These are phyloP conservation scores for Blepharisma stoltei DNA, from an alignment of 73 alveolate genomes.

Conservation along the genomic window DNA sequence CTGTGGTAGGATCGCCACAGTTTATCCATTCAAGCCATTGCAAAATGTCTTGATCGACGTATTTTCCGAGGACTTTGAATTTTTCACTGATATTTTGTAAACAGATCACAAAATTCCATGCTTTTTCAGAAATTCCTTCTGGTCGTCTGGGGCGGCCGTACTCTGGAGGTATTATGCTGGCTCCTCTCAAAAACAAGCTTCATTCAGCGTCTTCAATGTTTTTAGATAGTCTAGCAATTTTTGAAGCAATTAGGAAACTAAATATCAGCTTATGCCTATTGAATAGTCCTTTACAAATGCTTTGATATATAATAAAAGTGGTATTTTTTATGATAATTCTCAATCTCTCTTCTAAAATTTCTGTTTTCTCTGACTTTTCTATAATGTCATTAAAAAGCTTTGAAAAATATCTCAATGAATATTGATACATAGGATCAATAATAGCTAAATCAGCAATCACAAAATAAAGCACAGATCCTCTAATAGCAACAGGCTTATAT, in stretches of 20 bases:
- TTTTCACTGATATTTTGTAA: not conserved
- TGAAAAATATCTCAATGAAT: slow-evolving; percentile 85
- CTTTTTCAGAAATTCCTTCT: slow-evolving; percentile 3
- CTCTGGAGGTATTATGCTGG: not conserved
- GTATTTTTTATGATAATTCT: slow-evolving; percentile 69
- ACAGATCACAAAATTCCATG: slow-evolving; percentile 13
- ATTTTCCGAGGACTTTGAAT: not conserved
- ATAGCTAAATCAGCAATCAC: slow-evolving; percentile 91
- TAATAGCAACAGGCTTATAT: slow-evolving; percentile 82
- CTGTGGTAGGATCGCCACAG: not conserved
- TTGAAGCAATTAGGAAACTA: slow-evolving; percentile 82
- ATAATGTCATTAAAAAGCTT: slow-evolving; percentile 77
- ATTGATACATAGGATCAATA: slow-evolving; percentile 96
- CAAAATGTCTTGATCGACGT: not conserved
- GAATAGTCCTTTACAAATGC: slow-evolving; percentile 96
- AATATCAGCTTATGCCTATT: slow-evolving; percentile 88
- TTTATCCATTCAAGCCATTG: slow-evolving; percentile 5
- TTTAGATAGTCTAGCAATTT: slow-evolving; percentile 63
- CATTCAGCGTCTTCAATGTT: slow-evolving; percentile 76
- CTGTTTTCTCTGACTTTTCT: slow-evolving; percentile 61
- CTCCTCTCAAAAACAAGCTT: slow-evolving; percentile 93
- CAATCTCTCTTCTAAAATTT: slow-evolving; percentile 68
- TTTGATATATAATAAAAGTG: slow-evolving; percentile 82
- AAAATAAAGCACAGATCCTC: slow-evolving; percentile 89
- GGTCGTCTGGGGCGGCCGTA: not conserved